These are phyloP conservation scores for Lophium mytilinum DNA, from an alignment of 495 filamentous ascomycete species.

Conservation along the genomic window DNA sequence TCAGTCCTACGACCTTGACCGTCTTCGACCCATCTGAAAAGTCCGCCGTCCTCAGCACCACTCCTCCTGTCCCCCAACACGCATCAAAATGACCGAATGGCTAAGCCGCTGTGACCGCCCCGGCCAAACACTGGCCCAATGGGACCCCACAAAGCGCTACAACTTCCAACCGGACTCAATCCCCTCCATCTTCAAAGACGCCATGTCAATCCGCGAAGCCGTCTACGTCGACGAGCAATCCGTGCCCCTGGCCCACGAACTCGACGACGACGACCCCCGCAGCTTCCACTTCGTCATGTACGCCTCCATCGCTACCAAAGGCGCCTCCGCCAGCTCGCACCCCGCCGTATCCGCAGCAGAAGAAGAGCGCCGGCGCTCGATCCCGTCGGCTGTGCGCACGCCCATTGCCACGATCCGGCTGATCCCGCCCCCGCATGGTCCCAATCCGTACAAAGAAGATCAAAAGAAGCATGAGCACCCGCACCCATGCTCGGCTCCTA, in stretches of 20 bases:
- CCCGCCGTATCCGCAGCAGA: conserved; percentile 22
- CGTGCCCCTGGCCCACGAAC: conserved; percentile 57
- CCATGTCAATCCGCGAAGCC: conserved; percentile 64
- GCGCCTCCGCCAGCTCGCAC: neutral
- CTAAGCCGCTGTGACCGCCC: conserved; percentile 43
- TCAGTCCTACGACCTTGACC: too few species aligned
- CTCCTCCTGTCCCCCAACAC: too few species aligned
- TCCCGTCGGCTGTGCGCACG: conserved; percentile 27
- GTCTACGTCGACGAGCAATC: conserved; percentile 76
- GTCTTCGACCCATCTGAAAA: neutral
- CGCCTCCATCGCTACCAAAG: conserved; percentile 41
- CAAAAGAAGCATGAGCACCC: neutral
- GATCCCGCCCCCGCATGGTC: conserved; percentile 65
- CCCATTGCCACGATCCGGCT: conserved; percentile 71
- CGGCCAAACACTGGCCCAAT: conserved; percentile 34
- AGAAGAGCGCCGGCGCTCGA: conserved; percentile 7
- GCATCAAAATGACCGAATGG: conserved; percentile 23
- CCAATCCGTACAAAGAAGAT: conserved; percentile 40
- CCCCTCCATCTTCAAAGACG: conserved; percentile 60
- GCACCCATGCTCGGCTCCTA: conserved; percentile 15
- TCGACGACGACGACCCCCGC: conserved; percentile 70
- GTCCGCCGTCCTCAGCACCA: too few species aligned
- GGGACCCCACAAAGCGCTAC: conserved; percentile 35
- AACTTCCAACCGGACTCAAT: conserved; percentile 41
- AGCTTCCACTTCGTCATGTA: conserved; percentile 81